Evolutionary conservation across 768 basidiomycete genomes (phyloP).

Genomic region (Panaeolus papilionaceus): DNA sequence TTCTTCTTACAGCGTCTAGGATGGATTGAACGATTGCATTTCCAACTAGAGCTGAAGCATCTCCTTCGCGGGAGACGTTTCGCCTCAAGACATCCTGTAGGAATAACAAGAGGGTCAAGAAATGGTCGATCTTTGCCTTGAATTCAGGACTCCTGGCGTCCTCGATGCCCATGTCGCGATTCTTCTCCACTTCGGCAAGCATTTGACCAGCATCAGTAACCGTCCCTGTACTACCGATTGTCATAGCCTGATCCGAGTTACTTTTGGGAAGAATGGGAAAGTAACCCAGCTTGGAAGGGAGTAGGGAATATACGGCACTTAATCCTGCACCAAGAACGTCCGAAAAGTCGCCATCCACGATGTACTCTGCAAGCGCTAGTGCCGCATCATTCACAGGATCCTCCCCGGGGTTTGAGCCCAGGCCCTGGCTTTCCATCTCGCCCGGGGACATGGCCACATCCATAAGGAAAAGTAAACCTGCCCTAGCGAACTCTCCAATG

Average conservation of each 20-base stretch:
- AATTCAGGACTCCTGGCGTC: constrained; percentile 79
- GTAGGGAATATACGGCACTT: constrained; percentile 89
- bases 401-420: constrained; percentile 37
- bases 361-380: constrained; percentile 88
- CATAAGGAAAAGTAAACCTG: constrained; percentile 92
- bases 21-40: constrained; percentile 85
- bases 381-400: constrained; percentile 89
- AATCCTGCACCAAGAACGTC: constrained; percentile 94
- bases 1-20: constrained; percentile 78
- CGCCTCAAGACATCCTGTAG: constrained; percentile 86
- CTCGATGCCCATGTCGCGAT: constrained; percentile 71
- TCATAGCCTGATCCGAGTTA: constrained; percentile 62
- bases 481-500: constrained; percentile 92
- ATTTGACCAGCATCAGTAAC: constrained; percentile 58
- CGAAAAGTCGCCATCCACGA: constrained; percentile 97
- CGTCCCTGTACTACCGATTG: constrained; percentile 68
- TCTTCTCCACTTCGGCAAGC: constrained; percentile 55
- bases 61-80: constrained; percentile 57
- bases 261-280: constrained; percentile 49
- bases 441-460: constrained; percentile 93
- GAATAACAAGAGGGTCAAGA: constrained; percentile 91
- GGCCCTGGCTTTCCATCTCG: constrained; percentile 49
- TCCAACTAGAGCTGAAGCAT: constrained; percentile 73
- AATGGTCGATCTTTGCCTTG: constrained; percentile 81
- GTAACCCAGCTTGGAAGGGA: constrained; percentile 88